Evolutionary conservation across 2,329 filamentous ascomycete genomes (phyloP).

Genomic region (Rutstroemia sp.): DNA sequence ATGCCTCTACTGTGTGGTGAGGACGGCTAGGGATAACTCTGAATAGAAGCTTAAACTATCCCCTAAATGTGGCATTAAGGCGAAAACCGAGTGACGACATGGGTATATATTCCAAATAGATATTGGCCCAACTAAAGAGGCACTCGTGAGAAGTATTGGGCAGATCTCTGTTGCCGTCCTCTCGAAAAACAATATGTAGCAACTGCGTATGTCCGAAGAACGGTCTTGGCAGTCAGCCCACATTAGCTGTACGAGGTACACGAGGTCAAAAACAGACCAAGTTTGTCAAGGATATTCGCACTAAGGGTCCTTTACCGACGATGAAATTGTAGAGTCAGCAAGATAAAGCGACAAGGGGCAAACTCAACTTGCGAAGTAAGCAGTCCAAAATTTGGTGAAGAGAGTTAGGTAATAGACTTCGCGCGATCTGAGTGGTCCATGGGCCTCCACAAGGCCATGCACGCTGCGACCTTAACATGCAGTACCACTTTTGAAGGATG

Average conservation of each 20-base stretch:
- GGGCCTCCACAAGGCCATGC: neutral
- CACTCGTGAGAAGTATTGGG: neutral
- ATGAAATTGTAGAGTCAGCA: constrained; percentile 14
- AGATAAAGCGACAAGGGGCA: neutral
- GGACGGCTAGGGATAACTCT: neutral
- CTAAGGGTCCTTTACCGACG: constrained; percentile 9
- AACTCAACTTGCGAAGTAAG: constrained; percentile 7
- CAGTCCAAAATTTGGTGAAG: constrained; percentile 5
- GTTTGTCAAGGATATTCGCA: neutral
- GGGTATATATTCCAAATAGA: neutral
- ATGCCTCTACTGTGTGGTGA: neutral
- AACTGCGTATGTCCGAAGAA: constrained; percentile 3
- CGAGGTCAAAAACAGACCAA: constrained; percentile 1
- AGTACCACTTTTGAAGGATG: neutral
- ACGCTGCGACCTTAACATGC: neutral
- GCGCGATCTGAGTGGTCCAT: constrained; percentile 4
- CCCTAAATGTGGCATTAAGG: neutral
- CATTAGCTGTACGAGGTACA: constrained; percentile 9
- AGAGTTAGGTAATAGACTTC: constrained; percentile 20
- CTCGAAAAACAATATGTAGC: neutral
- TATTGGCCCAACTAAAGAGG: neutral
- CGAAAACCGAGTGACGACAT: neutral
- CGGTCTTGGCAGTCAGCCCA: constrained; percentile 15
- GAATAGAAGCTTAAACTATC: neutral
- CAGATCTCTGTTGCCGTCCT: neutral